Evolutionary conservation across 768 basidiomycete genomes (phyloP).

Genomic region (Gloeopeniophorella convolvens): DNA sequence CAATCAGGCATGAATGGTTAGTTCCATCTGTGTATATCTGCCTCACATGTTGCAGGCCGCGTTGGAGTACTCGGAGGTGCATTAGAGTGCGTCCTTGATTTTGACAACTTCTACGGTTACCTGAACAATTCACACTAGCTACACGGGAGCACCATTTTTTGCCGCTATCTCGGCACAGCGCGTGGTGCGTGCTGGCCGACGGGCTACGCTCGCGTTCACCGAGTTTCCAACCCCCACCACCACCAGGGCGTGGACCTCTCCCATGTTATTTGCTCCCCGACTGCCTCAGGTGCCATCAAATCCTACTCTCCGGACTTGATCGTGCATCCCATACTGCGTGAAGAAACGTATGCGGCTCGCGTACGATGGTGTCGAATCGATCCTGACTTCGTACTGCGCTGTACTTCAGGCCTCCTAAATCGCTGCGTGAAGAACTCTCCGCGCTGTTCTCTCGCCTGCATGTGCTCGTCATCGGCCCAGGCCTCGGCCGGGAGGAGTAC

Average conservation of each 20-base stretch:
- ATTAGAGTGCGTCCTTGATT: constrained; percentile 60
- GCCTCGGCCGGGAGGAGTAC: constrained; percentile 83
- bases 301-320: constrained; percentile 96
- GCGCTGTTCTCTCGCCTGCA: constrained; percentile 82
- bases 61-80: constrained; percentile 94
- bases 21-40: not conserved
- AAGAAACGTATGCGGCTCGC: constrained; percentile 47
- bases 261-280: constrained; percentile 95
- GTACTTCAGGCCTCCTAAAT: constrained; percentile 38
- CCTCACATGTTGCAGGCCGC: constrained; percentile 45
- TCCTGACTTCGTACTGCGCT: not conserved
- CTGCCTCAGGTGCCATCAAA: constrained; percentile 90
- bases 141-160: constrained; percentile 96
- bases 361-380: not conserved
- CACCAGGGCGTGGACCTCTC: constrained; percentile 85
- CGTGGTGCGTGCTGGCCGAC: constrained; percentile 44
- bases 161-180: constrained; percentile 86
- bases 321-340: constrained; percentile 85
- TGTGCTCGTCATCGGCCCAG: constrained; percentile 89
- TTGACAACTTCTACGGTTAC: not conserved
- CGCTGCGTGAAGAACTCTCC: constrained; percentile 47
- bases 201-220: not conserved
- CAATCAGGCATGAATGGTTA: constrained; percentile 64
- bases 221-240: not conserved
- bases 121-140: constrained; percentile 41